phyloP scores from a whole-genome alignment of 768 basidiomycete species.

The Crassisporium funariophilum region DNA sequence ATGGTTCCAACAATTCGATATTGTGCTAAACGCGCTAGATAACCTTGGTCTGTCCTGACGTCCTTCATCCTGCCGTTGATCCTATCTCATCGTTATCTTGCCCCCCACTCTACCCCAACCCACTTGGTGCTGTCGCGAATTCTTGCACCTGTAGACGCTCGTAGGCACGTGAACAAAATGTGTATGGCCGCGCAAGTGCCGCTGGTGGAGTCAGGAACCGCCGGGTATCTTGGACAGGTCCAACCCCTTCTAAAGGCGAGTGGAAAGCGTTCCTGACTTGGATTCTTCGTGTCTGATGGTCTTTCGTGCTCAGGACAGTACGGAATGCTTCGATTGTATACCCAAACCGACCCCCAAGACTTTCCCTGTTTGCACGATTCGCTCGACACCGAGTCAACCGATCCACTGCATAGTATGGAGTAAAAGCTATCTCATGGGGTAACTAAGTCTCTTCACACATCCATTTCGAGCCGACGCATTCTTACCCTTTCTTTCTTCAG shows the following conservation, averaged over 20 bases:
- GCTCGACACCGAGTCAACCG: conserved; percentile 94
- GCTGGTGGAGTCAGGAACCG: conserved; percentile 94
- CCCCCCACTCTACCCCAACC: not conserved
- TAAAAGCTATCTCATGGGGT: conserved; percentile 95
- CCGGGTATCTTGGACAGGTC: conserved; percentile 96
- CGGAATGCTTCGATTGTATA: conserved; percentile 97
- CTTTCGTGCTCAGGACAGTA: conserved; percentile 59
- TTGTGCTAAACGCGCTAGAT: conserved; percentile 95
- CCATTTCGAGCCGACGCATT: conserved; percentile 2
- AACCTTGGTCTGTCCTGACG: conserved; percentile 74
- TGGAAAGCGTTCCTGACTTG: not conserved
- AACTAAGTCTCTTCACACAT: conserved; percentile 26
- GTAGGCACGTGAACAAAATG: conserved; percentile 96
- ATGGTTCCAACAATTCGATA: conserved; percentile 90
- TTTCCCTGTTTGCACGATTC: conserved; percentile 97
- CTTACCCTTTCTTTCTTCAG: conserved; percentile 39
- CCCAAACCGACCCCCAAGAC: conserved; percentile 91
- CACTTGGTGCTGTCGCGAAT: not conserved
- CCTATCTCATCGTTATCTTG: not conserved
- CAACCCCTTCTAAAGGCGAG: conserved; percentile 87
- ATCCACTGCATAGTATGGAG: conserved; percentile 99
- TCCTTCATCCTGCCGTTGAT: not conserved
- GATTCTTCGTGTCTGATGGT: not conserved
- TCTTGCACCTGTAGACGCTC: conserved; percentile 64
- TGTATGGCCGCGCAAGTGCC: conserved; percentile 92